Evolutionary conservation across 768 basidiomycete genomes (phyloP).

Genomic region (Amanita molliuscula): DNA sequence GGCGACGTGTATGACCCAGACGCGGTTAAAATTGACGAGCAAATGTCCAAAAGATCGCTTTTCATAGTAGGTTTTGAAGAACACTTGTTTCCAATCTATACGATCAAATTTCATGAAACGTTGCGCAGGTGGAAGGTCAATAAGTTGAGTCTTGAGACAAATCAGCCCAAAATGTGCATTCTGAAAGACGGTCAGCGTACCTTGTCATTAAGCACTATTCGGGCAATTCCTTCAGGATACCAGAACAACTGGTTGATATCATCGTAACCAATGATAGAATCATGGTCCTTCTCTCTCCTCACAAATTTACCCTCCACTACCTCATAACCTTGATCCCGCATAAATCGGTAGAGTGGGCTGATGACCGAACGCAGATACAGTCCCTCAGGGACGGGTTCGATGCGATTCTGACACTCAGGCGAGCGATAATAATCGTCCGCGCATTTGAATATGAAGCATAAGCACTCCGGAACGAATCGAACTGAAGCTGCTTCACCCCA

Average conservation of each 20-base stretch:
- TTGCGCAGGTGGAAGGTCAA: conserved; percentile 84
- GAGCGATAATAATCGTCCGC: conserved; percentile 99
- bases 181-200: conserved; percentile 25
- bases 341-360: conserved; percentile 93
- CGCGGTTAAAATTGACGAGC: conserved; percentile 98
- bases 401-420: conserved; percentile 90
- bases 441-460: conserved; percentile 99
- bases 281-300: conserved; percentile 85
- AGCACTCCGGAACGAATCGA: conserved; percentile 89
- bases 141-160: conserved; percentile 61
- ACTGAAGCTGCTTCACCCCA: conserved; percentile 99
- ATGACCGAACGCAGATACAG: conserved; percentile 86
- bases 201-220: conserved; percentile 85
- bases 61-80: conserved; percentile 99
- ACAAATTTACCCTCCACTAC: conserved; percentile 93
- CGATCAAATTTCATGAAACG: conserved; percentile 96
- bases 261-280: conserved; percentile 94
- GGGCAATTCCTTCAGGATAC: conserved; percentile 97
- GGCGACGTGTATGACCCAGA: conserved; percentile 96
- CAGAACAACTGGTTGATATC: conserved; percentile 99
- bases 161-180: background rate
- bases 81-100: conserved; percentile 92
- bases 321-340: conserved; percentile 96
- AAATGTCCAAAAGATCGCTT: conserved; percentile 95
- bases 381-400: conserved; percentile 91